Evolutionary conservation across 257 asterid genomes (phyloP).

Genomic region (Fraxinus quadrangulata): DNA sequence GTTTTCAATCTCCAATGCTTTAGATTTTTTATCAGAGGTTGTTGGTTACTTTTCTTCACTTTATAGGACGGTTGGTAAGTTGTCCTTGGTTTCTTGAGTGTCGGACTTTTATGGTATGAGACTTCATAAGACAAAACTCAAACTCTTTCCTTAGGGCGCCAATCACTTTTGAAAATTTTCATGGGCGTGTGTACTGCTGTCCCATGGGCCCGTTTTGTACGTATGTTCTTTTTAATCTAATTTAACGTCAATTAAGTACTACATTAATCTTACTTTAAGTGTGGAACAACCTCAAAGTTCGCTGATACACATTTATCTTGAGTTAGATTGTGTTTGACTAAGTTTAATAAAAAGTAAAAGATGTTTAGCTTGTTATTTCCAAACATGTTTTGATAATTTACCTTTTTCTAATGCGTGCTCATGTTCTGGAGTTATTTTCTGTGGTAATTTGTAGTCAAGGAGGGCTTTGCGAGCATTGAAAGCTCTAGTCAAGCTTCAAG

Average conservation of each 20-base stretch:
- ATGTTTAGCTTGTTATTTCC: too few species aligned
- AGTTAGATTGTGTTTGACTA: too few species aligned
- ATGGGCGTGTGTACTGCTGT: constrained; percentile 4
- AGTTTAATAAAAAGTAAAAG: too few species aligned
- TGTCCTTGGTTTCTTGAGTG: constrained; percentile 39
- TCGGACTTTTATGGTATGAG: constrained; percentile 34
- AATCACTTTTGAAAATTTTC: constrained; percentile 25
- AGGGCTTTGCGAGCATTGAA: constrained; percentile 83
- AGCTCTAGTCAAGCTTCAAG: constrained; percentile 89
- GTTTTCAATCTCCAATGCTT: constrained; percentile 19
- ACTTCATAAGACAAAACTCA: constrained; percentile 23
- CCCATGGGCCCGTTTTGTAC: background rate
- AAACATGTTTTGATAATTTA: too few species aligned
- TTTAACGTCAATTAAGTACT: background rate
- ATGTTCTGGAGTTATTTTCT: too few species aligned
- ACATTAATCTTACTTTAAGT: too few species aligned
- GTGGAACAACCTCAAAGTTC: too few species aligned
- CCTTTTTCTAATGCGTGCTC: background rate
- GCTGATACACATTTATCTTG: too few species aligned
- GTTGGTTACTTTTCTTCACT: constrained; percentile 33
- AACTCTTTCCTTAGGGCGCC: constrained; percentile 42
- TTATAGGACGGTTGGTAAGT: constrained; percentile 36
- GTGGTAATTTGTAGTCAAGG: constrained; percentile 49
- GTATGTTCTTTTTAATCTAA: background rate
- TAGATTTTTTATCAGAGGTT: constrained; percentile 17